Conservation (phyloP, 805 yeast species). For the Myxozyma geophila region DNA sequence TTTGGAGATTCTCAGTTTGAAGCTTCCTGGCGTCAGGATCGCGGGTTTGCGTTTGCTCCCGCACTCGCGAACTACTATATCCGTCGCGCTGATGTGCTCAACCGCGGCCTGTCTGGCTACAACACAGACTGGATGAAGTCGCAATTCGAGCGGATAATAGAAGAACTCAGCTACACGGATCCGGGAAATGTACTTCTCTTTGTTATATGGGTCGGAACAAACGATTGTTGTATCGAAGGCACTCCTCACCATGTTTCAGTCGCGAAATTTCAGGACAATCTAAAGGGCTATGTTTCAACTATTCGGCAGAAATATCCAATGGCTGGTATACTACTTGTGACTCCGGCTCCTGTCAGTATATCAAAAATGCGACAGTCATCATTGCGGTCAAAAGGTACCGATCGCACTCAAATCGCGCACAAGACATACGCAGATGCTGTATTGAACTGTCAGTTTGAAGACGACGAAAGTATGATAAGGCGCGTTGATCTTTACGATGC, state of each 20-base stretch:
- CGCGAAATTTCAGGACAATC: constrained; percentile 5
- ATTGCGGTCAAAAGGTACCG: constrained; percentile 27
- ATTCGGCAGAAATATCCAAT: constrained; percentile 11
- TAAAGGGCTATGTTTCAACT: constrained; percentile 7
- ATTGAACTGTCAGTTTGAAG: constrained; percentile 6
- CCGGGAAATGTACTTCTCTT: constrained; percentile 24
- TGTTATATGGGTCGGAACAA: constrained; percentile 36
- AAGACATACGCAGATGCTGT: constrained; percentile 28
- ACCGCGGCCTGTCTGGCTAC: constrained; percentile 37
- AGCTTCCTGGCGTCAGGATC: constrained; percentile 24
- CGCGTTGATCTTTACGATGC: constrained; percentile 23
- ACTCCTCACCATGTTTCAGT: constrained; percentile 32
- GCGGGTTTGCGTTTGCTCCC: constrained; percentile 38
- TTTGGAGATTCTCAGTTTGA: constrained; percentile 47
- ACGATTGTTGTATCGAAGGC: constrained; percentile 28
- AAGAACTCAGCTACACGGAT: constrained; percentile 8
- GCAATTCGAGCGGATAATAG: constrained; percentile 28
- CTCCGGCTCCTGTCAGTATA: constrained; percentile 31
- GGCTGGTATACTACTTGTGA: constrained; percentile 22
- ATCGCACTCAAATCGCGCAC: constrained; percentile 26
- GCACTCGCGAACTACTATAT: constrained; percentile 28
- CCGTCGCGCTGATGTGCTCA: constrained; percentile 33
- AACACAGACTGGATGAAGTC: constrained; percentile 32
- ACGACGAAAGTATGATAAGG: neutral
- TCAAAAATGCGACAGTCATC: constrained; percentile 17